A percentile compares a stretch with the other conserved stretches of the same genome.
phyloP scores from a whole-genome alignment of 129 eudicot genomes.

The sunflower (Helianthus annuus) region HanXRQr2.0-SUNRISE NC_035445.2:62784717-62785216 shows the following conservation, averaged over 20 bases:
- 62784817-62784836: no score
- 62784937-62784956: no score
- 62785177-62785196: neutral
- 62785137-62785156: neutral
- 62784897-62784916: no score
- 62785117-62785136: neutral
- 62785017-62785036: neutral
- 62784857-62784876: no score
- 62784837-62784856: no score
- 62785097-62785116: neutral
- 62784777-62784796: no score
- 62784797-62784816: no score
- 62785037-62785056: neutral
- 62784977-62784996: no score
- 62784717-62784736: conserved; percentile 28
- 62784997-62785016: neutral
- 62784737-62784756: conserved; percentile 13
- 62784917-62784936: no score
- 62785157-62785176: neutral
- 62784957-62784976: no score
- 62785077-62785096: neutral
- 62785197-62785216: neutral
- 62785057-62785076: neutral
- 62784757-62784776: conserved; percentile 43
- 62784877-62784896: no score